phyloP scores from a whole-genome alignment of 495 filamentous ascomycete species.

The Xylaria palmicola region DNA sequence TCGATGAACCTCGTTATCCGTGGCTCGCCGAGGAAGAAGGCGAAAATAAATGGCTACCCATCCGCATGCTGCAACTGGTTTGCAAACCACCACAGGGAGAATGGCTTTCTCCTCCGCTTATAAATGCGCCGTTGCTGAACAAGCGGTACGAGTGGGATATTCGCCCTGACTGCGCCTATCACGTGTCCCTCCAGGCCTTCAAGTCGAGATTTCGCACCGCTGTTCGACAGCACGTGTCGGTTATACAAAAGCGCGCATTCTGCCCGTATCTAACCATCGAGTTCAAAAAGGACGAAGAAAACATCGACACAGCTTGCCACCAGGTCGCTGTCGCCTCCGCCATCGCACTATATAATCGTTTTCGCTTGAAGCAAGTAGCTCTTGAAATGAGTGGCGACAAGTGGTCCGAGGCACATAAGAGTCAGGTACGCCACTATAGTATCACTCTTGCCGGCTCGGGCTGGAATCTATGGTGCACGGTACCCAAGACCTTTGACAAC shows the following conservation, averaged over 20 bases:
- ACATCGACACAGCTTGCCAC: not conserved
- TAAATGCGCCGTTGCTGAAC: not conserved
- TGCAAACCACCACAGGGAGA: not conserved
- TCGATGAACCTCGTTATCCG: not conserved
- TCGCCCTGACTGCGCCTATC: not conserved
- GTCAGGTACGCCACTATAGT: not conserved
- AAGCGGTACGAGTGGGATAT: not conserved
- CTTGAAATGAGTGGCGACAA: not conserved
- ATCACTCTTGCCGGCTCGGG: not conserved
- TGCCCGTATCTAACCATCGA: not conserved
- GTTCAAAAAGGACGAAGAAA: not conserved
- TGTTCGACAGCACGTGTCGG: not conserved
- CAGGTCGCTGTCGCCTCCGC: not conserved
- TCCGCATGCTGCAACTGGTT: not conserved
- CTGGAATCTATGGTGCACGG: not conserved
- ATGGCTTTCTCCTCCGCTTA: not conserved
- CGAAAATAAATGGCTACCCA: not conserved
- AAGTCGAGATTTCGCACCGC: not conserved
- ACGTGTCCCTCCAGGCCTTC: not conserved
- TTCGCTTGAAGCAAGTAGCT: not conserved
- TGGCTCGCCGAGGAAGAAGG: not conserved
- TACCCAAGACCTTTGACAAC: not conserved
- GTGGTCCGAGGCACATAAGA: not conserved
- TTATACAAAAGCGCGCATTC: not conserved
- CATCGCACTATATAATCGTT: not conserved